phyloP scores from a whole-genome alignment of 805 yeast species.

The Cyberlindnera euphorbiiphila region DNA sequence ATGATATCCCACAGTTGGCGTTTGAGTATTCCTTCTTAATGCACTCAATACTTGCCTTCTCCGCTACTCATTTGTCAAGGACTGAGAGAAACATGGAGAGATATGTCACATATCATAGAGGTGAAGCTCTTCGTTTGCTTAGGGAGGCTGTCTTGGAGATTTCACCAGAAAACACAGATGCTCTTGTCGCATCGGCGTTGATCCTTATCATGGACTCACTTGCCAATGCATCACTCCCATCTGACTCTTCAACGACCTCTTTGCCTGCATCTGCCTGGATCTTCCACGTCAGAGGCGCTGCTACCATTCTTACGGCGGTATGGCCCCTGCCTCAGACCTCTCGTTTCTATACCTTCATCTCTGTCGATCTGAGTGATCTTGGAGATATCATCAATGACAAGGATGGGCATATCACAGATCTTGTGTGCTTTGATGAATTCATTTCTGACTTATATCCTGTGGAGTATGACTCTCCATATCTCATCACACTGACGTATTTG shows the following conservation, averaged over 20 bases:
- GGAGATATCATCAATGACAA: slow-evolving; percentile 54
- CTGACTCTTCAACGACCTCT: slow-evolving; percentile 38
- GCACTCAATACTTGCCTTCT: slow-evolving; percentile 88
- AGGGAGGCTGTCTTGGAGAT: slow-evolving; percentile 85
- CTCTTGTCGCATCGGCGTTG: slow-evolving; percentile 87
- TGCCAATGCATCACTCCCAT: slow-evolving; percentile 75
- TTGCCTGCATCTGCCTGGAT: slow-evolving; percentile 95
- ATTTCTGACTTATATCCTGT: slow-evolving; percentile 86
- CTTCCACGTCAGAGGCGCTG: slow-evolving; percentile 95
- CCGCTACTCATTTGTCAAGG: slow-evolving; percentile 86
- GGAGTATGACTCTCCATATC: slow-evolving; percentile 75
- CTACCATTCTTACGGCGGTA: slow-evolving; percentile 92
- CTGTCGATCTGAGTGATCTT: slow-evolving; percentile 86
- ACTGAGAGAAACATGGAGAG: slow-evolving; percentile 73
- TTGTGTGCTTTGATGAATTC: slow-evolving; percentile 81
- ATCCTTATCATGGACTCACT: slow-evolving; percentile 88
- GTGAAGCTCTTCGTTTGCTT: slow-evolving; percentile 76
- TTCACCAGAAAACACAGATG: slow-evolving; percentile 83
- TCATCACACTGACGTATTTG: slow-evolving; percentile 81
- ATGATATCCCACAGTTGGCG: slow-evolving; percentile 83
- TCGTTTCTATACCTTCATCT: slow-evolving; percentile 62
- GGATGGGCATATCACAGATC: slow-evolving; percentile 44
- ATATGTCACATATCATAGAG: slow-evolving; percentile 80
- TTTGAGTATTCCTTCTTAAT: slow-evolving; percentile 84
- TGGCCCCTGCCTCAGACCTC: slow-evolving; percentile 81